These are phyloP conservation scores for Podila clonocystis DNA, from an alignment of 192 early-diverging fungal genomes.

Conservation along the genomic window DNA sequence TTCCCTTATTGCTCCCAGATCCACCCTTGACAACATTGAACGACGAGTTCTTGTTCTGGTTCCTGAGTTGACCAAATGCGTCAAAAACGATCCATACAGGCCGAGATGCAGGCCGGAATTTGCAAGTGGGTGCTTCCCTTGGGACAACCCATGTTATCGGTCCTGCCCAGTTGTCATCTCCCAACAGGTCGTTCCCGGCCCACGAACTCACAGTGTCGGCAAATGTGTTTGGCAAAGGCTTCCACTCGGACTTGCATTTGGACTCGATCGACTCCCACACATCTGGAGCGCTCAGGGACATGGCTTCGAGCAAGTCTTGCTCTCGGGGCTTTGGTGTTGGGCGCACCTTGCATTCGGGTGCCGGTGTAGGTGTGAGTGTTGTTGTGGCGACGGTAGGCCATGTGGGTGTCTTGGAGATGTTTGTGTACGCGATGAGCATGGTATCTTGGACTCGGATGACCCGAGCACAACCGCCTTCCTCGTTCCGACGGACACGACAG, in stretches of 20 bases:
- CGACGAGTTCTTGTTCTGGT: too few relatives aligned
- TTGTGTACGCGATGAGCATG: neutral
- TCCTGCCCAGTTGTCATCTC: too few relatives aligned
- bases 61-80: too few relatives aligned
- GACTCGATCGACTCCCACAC: conserved; percentile 2
- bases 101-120: too few relatives aligned
- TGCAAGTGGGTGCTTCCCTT: too few relatives aligned
- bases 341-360: neutral
- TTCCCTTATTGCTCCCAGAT: too few relatives aligned
- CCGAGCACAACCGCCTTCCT: neutral
- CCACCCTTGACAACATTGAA: too few relatives aligned
- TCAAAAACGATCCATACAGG: too few relatives aligned
- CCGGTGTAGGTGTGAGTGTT: neutral
- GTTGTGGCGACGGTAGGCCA: neutral
- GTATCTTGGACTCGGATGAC: neutral
- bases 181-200: too few relatives aligned
- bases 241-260: neutral
- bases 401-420: neutral
- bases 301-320: neutral
- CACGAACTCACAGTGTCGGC: too few relatives aligned
- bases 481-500: neutral
- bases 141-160: too few relatives aligned
- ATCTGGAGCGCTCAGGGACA: neutral
- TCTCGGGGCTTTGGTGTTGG: neutral
- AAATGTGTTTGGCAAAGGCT: neutral